Evolutionary conservation across 768 basidiomycete species (phyloP).

Genomic region (Fomitopsis serialis): DNA sequence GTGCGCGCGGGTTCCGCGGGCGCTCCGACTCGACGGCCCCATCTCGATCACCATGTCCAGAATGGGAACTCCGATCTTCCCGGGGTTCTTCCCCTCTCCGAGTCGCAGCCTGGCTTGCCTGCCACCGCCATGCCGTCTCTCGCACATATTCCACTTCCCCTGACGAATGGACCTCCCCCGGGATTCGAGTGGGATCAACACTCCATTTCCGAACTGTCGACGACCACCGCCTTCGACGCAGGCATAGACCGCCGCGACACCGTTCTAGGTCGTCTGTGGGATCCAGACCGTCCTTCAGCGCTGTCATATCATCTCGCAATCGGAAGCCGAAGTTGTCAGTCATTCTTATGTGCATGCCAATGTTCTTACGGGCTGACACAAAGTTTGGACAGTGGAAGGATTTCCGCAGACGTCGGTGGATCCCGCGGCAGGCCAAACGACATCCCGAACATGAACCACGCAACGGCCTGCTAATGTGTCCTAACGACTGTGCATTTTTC

Average conservation of each 20-base stretch:
- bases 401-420: neutral
- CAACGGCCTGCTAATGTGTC: conserved; percentile 1
- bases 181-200: neutral
- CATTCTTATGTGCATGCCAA: neutral
- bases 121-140: neutral
- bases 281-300: too few species aligned
- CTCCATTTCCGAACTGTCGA: neutral
- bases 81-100: too few species aligned
- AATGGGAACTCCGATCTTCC: too few species aligned
- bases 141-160: neutral
- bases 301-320: neutral
- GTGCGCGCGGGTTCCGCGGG: neutral
- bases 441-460: neutral
- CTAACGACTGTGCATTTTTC: conserved; percentile 11
- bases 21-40: too few species aligned
- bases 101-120: too few species aligned
- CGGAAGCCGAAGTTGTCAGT: neutral
- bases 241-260: neutral
- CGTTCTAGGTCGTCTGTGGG: neutral
- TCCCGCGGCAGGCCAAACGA: neutral
- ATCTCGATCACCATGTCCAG: too few species aligned
- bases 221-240: neutral
- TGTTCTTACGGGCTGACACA: neutral
- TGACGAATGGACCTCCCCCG: neutral
- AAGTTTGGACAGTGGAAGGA: too few species aligned